Conservation (phyloP, 352 stramenopile genomes). For the Phytophthora fragariaefolia region DNA sequence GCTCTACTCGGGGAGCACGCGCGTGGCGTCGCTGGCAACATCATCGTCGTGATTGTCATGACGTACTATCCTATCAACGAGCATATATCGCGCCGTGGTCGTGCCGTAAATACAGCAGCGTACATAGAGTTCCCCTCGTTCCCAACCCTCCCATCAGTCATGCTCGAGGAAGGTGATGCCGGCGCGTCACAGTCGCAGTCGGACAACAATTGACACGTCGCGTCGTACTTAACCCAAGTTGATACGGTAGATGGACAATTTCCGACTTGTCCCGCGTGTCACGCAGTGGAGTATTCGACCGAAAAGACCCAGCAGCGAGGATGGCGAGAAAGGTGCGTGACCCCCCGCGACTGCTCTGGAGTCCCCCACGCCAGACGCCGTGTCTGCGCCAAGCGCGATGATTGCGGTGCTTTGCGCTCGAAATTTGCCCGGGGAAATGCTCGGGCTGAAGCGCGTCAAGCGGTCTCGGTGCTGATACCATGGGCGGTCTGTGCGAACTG, state of each 20-base stretch:
- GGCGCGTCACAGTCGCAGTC: constrained; percentile 24
- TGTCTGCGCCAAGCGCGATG: background rate
- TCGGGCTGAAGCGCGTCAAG: background rate
- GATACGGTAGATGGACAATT: constrained; percentile 2
- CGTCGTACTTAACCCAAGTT: constrained; percentile 12
- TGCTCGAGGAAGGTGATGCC: constrained; percentile 10
- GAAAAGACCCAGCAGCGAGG: constrained; percentile 5
- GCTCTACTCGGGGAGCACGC: constrained; percentile 55
- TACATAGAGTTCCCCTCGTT: background rate
- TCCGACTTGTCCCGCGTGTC: constrained; percentile 20
- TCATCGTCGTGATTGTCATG: constrained; percentile 15
- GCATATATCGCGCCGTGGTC: background rate
- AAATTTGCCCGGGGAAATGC: background rate
- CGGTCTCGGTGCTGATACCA: constrained; percentile 17
- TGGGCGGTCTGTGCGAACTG: constrained; percentile 13
- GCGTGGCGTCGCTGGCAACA: constrained; percentile 26
- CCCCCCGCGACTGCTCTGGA: background rate
- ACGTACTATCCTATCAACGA: constrained; percentile 14
- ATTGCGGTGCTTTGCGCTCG: background rate
- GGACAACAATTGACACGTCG: background rate
- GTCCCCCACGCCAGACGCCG: background rate
- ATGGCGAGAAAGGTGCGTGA: constrained; percentile 47
- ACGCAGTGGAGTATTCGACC: constrained; percentile 26
- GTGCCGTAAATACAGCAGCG: background rate
- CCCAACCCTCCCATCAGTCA: background rate